Evolutionary conservation across 331 rosid genomes (phyloP), one percentile per base, ranked within the genome.

Genomic region (Phaseolus coccineus): DNA sequence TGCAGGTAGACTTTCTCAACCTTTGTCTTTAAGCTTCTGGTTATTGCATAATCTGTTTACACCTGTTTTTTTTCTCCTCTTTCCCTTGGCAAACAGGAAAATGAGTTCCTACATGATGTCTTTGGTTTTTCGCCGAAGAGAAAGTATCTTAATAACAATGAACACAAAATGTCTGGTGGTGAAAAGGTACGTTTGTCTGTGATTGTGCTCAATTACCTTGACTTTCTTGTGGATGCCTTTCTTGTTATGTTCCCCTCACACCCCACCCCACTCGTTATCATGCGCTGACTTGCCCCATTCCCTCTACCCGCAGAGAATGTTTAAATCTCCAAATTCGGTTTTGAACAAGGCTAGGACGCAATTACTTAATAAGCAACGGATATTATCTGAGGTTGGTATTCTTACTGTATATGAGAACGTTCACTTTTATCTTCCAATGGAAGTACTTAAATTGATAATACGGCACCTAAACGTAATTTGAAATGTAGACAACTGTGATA

Each of bases 321-420:
- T 64, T 44, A 88, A 65, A 85, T 96, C 99, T 57, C 97, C 99
- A 50, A 96, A 96, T 85, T 96, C 99, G 0, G 83, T 80, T 79
- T 52, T 80, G 83, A 96, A 87, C 84, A 96, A 96, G 87, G 98
- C 93, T 56, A 93, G 97, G 91, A 90, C 98, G 67, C 98, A 85
- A 73, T 88, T 69, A 13, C 94, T 93, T 40, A 93, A 96, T 74
- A 91, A 90, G 88, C 94, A 91, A 81, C 89, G 98, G 81, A 70
- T 89, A 90, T 68, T 87, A 30, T 88, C 98, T 0, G 93, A 88
- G 97, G 99, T 95, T 80, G 55, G 81, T 50, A 46, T 84, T 73
- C 56, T 87, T 28, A 35, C 35, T 59, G 10, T 42, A 56, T 28
- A 31, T 51, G 68, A 70, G 56, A 57, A 51, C 50, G 2, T 64